phyloP scores from a whole-genome alignment of 345 rosid genomes.

The Isatis tinctoria region DNA sequence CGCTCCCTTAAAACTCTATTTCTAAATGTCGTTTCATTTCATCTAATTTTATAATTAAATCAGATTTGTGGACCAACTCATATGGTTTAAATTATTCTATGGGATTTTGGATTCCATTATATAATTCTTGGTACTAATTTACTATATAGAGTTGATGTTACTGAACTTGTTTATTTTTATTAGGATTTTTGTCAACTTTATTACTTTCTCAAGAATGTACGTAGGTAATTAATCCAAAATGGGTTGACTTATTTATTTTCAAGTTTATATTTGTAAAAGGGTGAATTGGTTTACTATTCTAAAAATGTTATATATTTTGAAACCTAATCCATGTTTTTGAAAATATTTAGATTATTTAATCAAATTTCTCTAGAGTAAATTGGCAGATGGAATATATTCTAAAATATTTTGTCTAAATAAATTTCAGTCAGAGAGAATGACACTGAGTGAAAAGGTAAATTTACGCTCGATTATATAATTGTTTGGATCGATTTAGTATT shows the following conservation, averaged over 20 bases:
- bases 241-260: not conserved
- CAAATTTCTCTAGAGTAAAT: no score
- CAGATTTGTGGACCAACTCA: conserved; percentile 18
- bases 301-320: no score
- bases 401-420: no score
- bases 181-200: not conserved
- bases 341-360: no score
- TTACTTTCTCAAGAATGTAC: not conserved
- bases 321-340: no score
- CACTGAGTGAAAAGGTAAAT: no score
- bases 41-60: not conserved
- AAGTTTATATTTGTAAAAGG: no score
- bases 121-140: not conserved
- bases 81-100: not conserved
- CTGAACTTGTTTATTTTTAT: not conserved
- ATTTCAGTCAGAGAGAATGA: no score
- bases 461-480: no score
- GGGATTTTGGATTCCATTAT: not conserved
- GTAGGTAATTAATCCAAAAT: not conserved
- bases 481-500: no score
- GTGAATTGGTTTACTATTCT: no score
- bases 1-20: conserved; percentile 26
- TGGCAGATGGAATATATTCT: no score
- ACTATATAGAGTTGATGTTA: not conserved
- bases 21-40: conserved; percentile 5